Evolutionary conservation across 805 yeast species (phyloP), one percentile per base, ranked within the genome.

Genomic region (Starmerella bombi): DNA sequence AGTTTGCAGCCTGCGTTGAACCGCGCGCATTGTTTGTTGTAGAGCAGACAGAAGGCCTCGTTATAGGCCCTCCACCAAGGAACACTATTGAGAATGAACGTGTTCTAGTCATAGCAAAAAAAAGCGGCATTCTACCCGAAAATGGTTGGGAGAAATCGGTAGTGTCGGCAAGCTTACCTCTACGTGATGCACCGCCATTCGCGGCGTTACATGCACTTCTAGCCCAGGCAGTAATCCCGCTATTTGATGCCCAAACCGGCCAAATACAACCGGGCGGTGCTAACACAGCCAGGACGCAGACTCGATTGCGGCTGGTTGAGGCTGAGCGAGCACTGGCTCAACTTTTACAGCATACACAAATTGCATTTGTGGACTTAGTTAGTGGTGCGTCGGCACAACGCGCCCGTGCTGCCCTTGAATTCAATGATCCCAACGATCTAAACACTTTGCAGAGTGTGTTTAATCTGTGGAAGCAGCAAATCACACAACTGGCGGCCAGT

Each of bases 381-480:
- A 19, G 23, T 10, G 49, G 43, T 3, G 38, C 23, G 4, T 22
- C 27, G 2, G 50, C 36, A 3, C 14, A 17, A 3, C 3, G 22
- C 3, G 44, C 41, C 12, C 25, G 19, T 3, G 16, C 23, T 6
- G 47, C 44, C 4, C 36, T 43, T 7, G 28, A n/a, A 3, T 14
- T 9, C 23, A 14, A 22, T 9, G 17, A 32, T 14, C 14, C 37
- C 4, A n/a, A 30, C 0, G 69, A 77, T 43, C 61, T 86, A 33
- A 86, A 86, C 51, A 66, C 65, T 34, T 59, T 84, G n/a, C 93
- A 91, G 40, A 58, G 66, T 3, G 65, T 67, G 2, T 93, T 77
- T 8, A 81, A 81, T 50, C 62, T 63, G 3, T 86, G 96, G 96
- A 72, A 77, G 15, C 71, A 66, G 45, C 70, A 71, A 25, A 70